Evolutionary conservation across 2,329 filamentous ascomycete species (phyloP).

Genomic region (Plectosphaerella plurivora): DNA sequence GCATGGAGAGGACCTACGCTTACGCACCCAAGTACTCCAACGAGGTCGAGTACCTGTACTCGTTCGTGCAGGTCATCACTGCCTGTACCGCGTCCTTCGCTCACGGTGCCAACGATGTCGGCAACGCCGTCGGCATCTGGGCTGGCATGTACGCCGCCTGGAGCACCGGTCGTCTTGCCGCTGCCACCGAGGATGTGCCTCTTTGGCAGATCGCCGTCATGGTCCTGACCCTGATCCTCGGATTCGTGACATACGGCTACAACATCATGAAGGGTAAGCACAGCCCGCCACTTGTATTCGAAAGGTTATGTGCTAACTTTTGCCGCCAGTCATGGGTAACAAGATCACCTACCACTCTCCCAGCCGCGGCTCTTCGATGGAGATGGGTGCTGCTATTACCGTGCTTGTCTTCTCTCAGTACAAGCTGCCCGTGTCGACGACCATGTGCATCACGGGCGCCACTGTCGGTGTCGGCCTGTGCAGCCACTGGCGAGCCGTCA

Average conservation of each 20-base stretch:
- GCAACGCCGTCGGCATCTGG: constrained; percentile 65
- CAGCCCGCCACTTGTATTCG: too few species aligned
- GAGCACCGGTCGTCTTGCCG: constrained; percentile 56
- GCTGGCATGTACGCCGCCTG: constrained; percentile 65
- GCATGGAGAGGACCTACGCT: constrained; percentile 65
- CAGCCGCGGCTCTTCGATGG: constrained; percentile 63
- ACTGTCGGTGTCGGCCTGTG: constrained; percentile 75
- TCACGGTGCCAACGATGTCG: constrained; percentile 73
- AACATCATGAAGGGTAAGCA: constrained; percentile 73
- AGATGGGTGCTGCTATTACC: constrained; percentile 74
- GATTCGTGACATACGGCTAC: constrained; percentile 70
- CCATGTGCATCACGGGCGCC: constrained; percentile 76
- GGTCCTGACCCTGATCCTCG: constrained; percentile 56
- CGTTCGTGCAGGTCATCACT: constrained; percentile 60
- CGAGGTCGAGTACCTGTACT: constrained; percentile 65
- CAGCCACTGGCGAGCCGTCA: constrained; percentile 68
- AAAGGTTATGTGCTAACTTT: background rate
- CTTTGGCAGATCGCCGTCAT: constrained; percentile 73
- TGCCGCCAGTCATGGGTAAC: constrained; percentile 66
- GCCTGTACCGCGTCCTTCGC: constrained; percentile 70
- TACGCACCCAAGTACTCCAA: constrained; percentile 62
- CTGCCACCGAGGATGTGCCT: constrained; percentile 60
- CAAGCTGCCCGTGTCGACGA: constrained; percentile 71
- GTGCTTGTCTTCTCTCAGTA: constrained; percentile 73
- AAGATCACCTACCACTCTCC: constrained; percentile 68